A percentile compares a stretch with the other conserved stretches of the same genome.
Conservation (phyloP, 2,329 filamentous ascomycete genomes). For the Botrytis aclada region DNA sequence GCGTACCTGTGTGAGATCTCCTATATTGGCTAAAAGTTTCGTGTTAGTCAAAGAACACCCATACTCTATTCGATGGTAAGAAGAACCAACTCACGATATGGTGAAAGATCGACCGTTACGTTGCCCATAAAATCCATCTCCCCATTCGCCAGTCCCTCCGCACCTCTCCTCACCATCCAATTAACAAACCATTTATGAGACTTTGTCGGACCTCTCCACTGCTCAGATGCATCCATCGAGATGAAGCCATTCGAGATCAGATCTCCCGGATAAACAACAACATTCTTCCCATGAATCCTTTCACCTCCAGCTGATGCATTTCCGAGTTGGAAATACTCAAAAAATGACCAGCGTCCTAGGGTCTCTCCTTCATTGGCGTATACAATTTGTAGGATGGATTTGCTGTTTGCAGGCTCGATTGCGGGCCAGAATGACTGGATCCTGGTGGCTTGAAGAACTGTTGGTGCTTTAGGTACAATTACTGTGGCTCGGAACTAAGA, state of each 20-base stretch:
- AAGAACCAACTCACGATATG: neutral
- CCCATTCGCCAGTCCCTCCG: neutral
- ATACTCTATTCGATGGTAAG: no score
- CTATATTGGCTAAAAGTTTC: neutral
- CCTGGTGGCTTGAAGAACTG: neutral
- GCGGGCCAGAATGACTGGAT: slow-evolving; percentile 8
- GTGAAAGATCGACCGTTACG: neutral
- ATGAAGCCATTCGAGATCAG: neutral
- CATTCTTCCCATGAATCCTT: neutral
- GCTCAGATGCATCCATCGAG: neutral
- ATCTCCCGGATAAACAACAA: neutral
- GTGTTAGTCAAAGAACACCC: neutral
- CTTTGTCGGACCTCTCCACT: neutral
- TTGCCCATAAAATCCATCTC: neutral
- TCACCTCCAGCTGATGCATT: neutral
- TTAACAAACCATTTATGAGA: neutral
- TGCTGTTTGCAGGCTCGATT: slow-evolving; percentile 19
- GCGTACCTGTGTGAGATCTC: neutral
- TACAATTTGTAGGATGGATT: slow-evolving; percentile 16
- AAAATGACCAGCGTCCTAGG: neutral
- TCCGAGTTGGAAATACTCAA: neutral
- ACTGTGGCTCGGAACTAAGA: neutral
- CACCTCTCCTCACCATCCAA: neutral
- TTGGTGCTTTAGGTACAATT: neutral
- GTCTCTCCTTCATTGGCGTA: neutral